Evolutionary conservation across 768 basidiomycete species (phyloP).

Genomic region (Auricularia heimuer): DNA sequence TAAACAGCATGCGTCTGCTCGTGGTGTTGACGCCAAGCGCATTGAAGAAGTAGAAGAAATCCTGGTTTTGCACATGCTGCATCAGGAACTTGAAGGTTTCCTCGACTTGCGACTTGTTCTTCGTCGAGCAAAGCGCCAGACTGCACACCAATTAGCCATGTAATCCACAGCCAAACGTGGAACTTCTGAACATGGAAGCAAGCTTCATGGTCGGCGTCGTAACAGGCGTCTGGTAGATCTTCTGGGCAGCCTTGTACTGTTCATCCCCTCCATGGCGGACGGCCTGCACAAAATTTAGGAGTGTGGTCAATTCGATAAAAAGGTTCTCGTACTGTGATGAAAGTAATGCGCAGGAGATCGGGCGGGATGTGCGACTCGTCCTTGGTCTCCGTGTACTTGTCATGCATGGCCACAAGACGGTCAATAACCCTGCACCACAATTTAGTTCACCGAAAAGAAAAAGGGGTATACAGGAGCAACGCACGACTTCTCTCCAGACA

Average conservation of each 20-base stretch:
- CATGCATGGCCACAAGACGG: conserved; percentile 64
- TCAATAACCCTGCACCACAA: conserved; percentile 54
- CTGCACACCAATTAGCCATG: conserved; percentile 27
- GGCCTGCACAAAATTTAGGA: conserved; percentile 32
- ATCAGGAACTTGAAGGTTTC: conserved; percentile 55
- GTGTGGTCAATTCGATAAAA: not conserved
- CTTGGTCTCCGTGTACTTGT: conserved; percentile 53
- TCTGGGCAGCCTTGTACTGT: conserved; percentile 66
- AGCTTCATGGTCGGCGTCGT: conserved; percentile 59
- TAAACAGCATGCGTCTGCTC: conserved; percentile 41
- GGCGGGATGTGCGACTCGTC: conserved; percentile 73
- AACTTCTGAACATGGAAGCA: conserved; percentile 49
- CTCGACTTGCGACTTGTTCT: conserved; percentile 45
- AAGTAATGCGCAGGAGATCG: conserved; percentile 59
- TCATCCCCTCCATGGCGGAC: conserved; percentile 61
- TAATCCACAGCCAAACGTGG: not conserved
- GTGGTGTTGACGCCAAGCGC: conserved; percentile 47
- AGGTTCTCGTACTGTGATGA: conserved; percentile 33
- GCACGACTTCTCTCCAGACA: conserved; percentile 27
- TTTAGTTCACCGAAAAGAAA: not conserved
- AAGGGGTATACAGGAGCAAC: conserved; percentile 4
- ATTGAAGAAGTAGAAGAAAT: conserved; percentile 53
- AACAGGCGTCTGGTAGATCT: conserved; percentile 58
- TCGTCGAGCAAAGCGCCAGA: conserved; percentile 51
- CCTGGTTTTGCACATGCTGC: conserved; percentile 45